These are phyloP conservation scores for Hawksworthiomyces lignivorus DNA, from an alignment of 2,329 filamentous ascomycete genomes.

Conservation along the genomic window DNA sequence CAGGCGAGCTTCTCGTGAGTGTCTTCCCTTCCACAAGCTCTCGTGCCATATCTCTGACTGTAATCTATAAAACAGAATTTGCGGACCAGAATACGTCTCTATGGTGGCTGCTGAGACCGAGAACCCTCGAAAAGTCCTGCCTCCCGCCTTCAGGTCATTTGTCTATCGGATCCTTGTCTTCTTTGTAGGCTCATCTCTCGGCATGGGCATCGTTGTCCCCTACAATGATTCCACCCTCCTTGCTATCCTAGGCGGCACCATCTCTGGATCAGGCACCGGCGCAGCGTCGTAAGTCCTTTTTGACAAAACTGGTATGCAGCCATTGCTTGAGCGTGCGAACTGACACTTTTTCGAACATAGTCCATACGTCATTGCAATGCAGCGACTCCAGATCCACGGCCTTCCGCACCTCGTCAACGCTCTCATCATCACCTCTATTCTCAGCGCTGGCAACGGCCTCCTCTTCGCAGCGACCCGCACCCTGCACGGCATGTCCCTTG, in stretches of 20 bases:
- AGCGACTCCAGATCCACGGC: conserved; percentile 42
- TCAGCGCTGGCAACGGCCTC: conserved; percentile 55
- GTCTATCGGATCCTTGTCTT: conserved; percentile 60
- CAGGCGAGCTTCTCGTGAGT: conserved; percentile 25
- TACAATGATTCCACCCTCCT: conserved; percentile 49
- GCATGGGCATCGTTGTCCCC: conserved; percentile 54
- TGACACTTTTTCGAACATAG: too few species aligned
- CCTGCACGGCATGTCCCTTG: conserved; percentile 50
- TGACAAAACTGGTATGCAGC: too few species aligned
- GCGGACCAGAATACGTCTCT: conserved; percentile 53
- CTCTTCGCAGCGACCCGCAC: conserved; percentile 54
- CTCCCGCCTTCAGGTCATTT: conserved; percentile 57
- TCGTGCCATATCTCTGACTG: too few species aligned
- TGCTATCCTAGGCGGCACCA: conserved; percentile 41
- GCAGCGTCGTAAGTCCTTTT: too few species aligned
- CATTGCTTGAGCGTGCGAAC: too few species aligned
- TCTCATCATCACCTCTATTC: conserved; percentile 50
- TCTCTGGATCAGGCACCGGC: conserved; percentile 40
- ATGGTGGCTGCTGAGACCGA: conserved; percentile 46
- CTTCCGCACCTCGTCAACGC: conserved; percentile 56
- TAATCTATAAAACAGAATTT: conserved; percentile 51
- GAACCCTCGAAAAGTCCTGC: conserved; percentile 50
- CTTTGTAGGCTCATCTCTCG: conserved; percentile 58
- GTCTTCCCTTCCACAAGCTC: too few species aligned
- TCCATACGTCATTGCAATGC: conserved; percentile 49